Evolutionary conservation across 331 rosid species (phyloP), one percentile per base, ranked within the genome.

Genomic region (Quercus phellos): DNA sequence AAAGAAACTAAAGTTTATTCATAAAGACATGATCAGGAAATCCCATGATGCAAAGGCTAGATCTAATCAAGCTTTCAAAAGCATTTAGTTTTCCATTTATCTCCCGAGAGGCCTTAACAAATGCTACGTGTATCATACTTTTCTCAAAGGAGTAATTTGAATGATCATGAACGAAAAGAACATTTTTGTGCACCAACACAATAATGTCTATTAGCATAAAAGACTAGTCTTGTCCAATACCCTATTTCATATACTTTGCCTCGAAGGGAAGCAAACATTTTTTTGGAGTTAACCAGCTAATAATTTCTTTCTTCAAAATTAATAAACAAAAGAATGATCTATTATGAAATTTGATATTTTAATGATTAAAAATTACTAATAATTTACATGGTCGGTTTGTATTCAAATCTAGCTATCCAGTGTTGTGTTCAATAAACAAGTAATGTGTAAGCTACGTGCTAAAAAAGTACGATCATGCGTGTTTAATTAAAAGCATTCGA

Each of bases 1-100:
- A 80, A 82, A 77, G 12, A 38, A 55, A 55, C 59, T 55, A 55
- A n/a, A 55, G 59, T 2, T 55, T 55, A 55, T 55, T 55, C 22
- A 55, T 55, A n/a, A 55, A 7, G 22, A 6, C 24, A 42, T 54
- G 53, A 30, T 14, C 51, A 67, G 32, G 58, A 73, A 42, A 55
- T 74, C 68, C 50, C 32, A 21, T 73, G 60, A 56, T 56, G 58
- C 72, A 70, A 13, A 21, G n/a, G 51, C 55, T 29, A 3, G 38
- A 55, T 17, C 59, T 18, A 7, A 17, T 55, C 59, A n/a, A n/a
- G n/a, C 19, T 10, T 46, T 46, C 17, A 46, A 46, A 46, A 11
- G 53, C 53, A 55, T 55, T 55, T 55, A 5, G 24, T 5, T 54
- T 54, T n/a, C 21, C 59, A 54, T 54, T 54, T 3, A 54, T 54